Evolutionary conservation across 371 early-diverging fungal genomes (phyloP).

Genomic region (Vairimorpha necatrix): DNA sequence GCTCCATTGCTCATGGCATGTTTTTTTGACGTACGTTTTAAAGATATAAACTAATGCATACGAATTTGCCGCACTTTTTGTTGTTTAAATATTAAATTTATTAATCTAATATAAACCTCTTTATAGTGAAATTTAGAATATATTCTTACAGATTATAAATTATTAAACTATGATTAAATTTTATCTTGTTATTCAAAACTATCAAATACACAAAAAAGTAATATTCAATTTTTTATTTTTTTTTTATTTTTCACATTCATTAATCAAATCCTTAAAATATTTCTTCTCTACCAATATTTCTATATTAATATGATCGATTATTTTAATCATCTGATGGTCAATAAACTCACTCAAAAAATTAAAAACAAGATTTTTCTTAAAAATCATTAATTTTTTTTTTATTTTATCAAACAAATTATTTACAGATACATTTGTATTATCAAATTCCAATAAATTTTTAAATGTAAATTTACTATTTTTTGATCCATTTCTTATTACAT

Average conservation of each 20-base stretch:
- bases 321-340: slow-evolving; percentile 56
- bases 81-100: no score
- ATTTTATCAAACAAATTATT: slow-evolving; percentile 38
- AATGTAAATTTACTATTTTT: slow-evolving; percentile 42
- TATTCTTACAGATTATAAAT: no score
- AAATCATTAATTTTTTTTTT: slow-evolving; percentile 42
- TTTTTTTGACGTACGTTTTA: no score
- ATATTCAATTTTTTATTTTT: no score
- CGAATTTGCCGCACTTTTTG: no score
- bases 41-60: no score
- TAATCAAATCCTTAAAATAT: neutral
- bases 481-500: slow-evolving; percentile 47
- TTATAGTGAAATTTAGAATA: no score
- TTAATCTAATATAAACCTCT: no score
- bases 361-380: slow-evolving; percentile 9
- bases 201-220: no score
- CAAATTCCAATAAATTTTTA: slow-evolving; percentile 23
- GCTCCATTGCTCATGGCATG: no score
- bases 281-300: slow-evolving; percentile 18
- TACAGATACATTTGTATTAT: neutral
- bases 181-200: no score
- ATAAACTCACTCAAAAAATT: slow-evolving; percentile 51
- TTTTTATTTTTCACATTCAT: slow-evolving; percentile 4
- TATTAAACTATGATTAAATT: no score
- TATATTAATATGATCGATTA: slow-evolving; percentile 24